Evolutionary conservation across 805 yeast species (phyloP).

Genomic region (Ogataea wickerhamii): DNA sequence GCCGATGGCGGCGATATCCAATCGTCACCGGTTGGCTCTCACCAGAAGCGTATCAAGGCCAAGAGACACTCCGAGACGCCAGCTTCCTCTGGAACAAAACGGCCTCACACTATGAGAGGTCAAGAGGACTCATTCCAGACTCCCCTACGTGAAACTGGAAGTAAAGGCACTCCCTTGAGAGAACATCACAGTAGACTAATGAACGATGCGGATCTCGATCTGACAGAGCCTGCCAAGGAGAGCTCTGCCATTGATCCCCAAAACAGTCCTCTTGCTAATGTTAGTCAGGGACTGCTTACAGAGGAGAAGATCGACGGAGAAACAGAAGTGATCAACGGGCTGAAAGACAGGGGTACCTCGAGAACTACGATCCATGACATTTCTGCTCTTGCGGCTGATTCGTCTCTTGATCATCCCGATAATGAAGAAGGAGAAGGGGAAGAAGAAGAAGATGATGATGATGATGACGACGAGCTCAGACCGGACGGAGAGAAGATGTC

Average conservation of each 20-base stretch:
- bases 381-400: conserved; percentile 21
- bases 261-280: conserved; percentile 32
- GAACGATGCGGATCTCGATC: conserved; percentile 20
- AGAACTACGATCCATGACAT: conserved; percentile 18
- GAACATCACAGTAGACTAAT: conserved; percentile 24
- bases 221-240: conserved; percentile 10
- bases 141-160: conserved; percentile 12
- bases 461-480: conserved; percentile 3
- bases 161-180: conserved; percentile 19
- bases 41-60: conserved; percentile 15
- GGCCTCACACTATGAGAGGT: conserved; percentile 6
- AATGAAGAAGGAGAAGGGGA: conserved; percentile 4
- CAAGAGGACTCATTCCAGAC: conserved; percentile 20
- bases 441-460: conserved; percentile 12
- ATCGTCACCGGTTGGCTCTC: conserved; percentile 25
- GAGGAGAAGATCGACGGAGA: conserved; percentile 25
- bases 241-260: conserved; percentile 19
- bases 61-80: conserved; percentile 18
- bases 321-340: conserved; percentile 24
- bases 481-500: conserved; percentile 21
- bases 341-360: conserved; percentile 8
- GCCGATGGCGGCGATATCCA: conserved; percentile 15
- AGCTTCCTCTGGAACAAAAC: conserved; percentile 4
- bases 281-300: conserved; percentile 27
- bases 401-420: conserved; percentile 15